Evolutionary conservation across 164 flowering plant genomes (phyloP).

Genomic region (Berberis thunbergii): DNA sequence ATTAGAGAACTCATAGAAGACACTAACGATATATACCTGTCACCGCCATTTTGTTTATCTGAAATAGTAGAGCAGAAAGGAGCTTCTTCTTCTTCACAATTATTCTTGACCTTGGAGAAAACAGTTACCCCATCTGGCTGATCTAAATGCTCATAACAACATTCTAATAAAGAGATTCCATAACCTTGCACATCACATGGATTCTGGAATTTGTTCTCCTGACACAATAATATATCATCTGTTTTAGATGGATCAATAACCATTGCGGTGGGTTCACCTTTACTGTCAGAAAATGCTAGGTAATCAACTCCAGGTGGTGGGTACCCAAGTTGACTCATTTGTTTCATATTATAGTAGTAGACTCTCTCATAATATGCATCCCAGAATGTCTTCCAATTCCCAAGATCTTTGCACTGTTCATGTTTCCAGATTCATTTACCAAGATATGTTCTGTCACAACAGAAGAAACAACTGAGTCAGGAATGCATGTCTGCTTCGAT

Average conservation of each 20-base stretch:
- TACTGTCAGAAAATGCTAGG: constrained; percentile 13
- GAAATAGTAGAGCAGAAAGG: too few species aligned
- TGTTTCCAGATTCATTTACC: constrained; percentile 11
- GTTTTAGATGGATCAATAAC: constrained; percentile 15
- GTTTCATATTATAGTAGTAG: constrained; percentile 66
- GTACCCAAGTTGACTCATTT: constrained; percentile 65
- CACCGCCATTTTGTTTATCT: not conserved
- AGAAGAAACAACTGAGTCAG: constrained; percentile 14
- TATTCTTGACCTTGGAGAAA: too few species aligned
- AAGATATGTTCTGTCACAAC: constrained; percentile 8
- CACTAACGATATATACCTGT: not conserved
- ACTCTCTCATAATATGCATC: constrained; percentile 52
- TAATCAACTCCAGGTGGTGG: constrained; percentile 67
- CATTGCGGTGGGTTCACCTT: constrained; percentile 13
- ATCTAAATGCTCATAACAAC: constrained; percentile 11
- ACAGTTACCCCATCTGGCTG: not conserved
- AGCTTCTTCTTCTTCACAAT: too few species aligned
- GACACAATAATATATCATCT: constrained; percentile 9
- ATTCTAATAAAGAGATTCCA: not conserved
- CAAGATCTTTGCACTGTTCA: constrained; percentile 17
- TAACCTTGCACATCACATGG: constrained; percentile 12
- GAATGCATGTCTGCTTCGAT: constrained; percentile 10
- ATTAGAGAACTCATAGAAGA: not conserved
- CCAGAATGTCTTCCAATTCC: constrained; percentile 66
- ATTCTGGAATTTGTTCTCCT: constrained; percentile 7